Conservation (phyloP, 306 rosid species). For the Sindora glabra region DNA sequence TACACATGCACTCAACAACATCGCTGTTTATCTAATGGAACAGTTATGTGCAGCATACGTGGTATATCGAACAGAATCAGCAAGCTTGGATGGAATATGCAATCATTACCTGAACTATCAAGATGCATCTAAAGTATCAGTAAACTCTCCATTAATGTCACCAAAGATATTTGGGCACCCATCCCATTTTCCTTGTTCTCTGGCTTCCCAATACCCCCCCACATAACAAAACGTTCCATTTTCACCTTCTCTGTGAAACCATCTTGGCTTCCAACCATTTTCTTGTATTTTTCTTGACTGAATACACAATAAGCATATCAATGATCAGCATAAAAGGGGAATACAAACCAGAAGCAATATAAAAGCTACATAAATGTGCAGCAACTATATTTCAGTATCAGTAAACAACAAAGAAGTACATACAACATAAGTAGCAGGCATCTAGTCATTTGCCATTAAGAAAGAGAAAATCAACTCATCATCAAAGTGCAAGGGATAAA, state of each 20-base stretch:
- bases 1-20: background rate
- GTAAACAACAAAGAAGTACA: no score
- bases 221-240: slow-evolving; percentile 55
- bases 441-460: no score
- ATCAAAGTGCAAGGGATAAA: no score
- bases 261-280: slow-evolving; percentile 88
- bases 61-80: background rate
- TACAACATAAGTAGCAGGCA: no score
- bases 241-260: slow-evolving; percentile 71
- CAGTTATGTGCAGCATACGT: no score
- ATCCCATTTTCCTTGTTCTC: slow-evolving; percentile 61
- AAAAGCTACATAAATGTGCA: background rate
- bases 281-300: slow-evolving; percentile 96
- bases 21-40: background rate
- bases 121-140: slow-evolving; percentile 32
- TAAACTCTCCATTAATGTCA: slow-evolving; percentile 43
- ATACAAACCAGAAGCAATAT: no score
- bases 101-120: slow-evolving; percentile 45
- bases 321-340: background rate
- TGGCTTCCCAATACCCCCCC: slow-evolving; percentile 96
- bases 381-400: background rate
- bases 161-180: slow-evolving; percentile 83
- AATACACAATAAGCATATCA: background rate
- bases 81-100: background rate
- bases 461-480: no score